These are phyloP conservation scores for Ogataea dorogensis DNA, from an alignment of 805 yeast genomes.

Conservation along the genomic window DNA sequence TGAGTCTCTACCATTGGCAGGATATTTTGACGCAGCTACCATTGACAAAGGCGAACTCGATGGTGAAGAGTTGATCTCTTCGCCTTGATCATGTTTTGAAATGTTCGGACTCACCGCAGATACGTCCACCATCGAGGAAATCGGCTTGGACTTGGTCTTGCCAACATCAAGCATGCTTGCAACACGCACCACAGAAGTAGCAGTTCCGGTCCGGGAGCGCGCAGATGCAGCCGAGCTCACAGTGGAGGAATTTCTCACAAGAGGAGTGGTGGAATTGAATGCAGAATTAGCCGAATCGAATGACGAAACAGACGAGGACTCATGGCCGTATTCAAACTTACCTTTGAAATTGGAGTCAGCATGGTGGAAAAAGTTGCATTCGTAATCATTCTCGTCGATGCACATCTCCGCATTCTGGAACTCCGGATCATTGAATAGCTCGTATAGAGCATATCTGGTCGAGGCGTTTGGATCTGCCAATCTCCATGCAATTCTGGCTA, in stretches of 20 bases:
- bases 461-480: slow-evolving; percentile 61
- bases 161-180: slow-evolving; percentile 18
- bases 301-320: slow-evolving; percentile 15
- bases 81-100: slow-evolving; percentile 10
- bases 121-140: slow-evolving; percentile 14
- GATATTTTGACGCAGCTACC: background rate
- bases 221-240: slow-evolving; percentile 18
- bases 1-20: slow-evolving; percentile 4
- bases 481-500: slow-evolving; percentile 78
- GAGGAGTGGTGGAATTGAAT: background rate
- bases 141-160: slow-evolving; percentile 12
- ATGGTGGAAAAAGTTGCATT: slow-evolving; percentile 28
- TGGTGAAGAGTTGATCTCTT: slow-evolving; percentile 5
- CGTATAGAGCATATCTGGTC: slow-evolving; percentile 57
- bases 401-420: slow-evolving; percentile 65
- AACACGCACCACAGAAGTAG: slow-evolving; percentile 9
- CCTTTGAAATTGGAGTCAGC: slow-evolving; percentile 19
- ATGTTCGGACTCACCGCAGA: slow-evolving; percentile 8
- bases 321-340: slow-evolving; percentile 24
- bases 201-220: slow-evolving; percentile 15
- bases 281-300: slow-evolving; percentile 6
- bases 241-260: slow-evolving; percentile 9
- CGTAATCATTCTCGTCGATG: slow-evolving; percentile 43
- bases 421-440: slow-evolving; percentile 65
- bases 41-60: slow-evolving; percentile 5